Conservation (phyloP, 352 stramenopile genomes). For the Globisporangium echinulatum region DNA sequence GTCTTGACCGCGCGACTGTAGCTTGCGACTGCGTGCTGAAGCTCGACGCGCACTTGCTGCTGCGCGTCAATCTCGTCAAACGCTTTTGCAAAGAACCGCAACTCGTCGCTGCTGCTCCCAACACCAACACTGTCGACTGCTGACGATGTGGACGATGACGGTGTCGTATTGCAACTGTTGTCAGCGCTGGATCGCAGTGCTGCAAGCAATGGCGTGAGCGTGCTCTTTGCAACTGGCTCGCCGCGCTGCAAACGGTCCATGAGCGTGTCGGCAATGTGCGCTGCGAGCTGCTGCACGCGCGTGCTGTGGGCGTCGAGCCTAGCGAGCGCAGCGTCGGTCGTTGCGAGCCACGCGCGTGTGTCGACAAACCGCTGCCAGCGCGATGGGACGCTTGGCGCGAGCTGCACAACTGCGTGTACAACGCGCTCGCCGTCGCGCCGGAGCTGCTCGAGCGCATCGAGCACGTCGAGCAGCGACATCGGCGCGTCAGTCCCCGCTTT, state of each 20-base stretch:
- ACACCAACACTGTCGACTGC: slow-evolving; percentile 7
- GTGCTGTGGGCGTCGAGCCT: slow-evolving; percentile 31
- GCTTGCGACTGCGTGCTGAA: slow-evolving; percentile 38
- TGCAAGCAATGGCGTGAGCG: slow-evolving; percentile 40
- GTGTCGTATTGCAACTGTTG: slow-evolving; percentile 29
- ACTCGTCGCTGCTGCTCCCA: slow-evolving; percentile 49
- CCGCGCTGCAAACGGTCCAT: slow-evolving; percentile 39
- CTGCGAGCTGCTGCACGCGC: slow-evolving; percentile 34
- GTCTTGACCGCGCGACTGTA: slow-evolving; percentile 26
- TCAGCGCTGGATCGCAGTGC: slow-evolving; percentile 35
- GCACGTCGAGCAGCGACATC: slow-evolving; percentile 64
- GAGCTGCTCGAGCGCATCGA: slow-evolving; percentile 46
- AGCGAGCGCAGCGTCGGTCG: slow-evolving; percentile 35
- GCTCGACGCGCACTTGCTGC: slow-evolving; percentile 39
- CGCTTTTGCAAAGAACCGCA: slow-evolving; percentile 57
- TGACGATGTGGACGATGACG: too few species aligned
- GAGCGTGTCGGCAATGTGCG: slow-evolving; percentile 42
- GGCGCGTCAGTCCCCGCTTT: neutral
- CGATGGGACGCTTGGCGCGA: slow-evolving; percentile 22
- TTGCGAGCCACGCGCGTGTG: slow-evolving; percentile 25
- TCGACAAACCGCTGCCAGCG: slow-evolving; percentile 41
- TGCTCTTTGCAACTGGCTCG: slow-evolving; percentile 37
- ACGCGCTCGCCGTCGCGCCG: slow-evolving; percentile 47
- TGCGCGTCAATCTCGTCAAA: slow-evolving; percentile 59
- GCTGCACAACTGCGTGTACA: slow-evolving; percentile 39